Base-by-base conservation (phyloP, 306 rosid genomes). In the Sphenostylis stenocarpa region DNA sequence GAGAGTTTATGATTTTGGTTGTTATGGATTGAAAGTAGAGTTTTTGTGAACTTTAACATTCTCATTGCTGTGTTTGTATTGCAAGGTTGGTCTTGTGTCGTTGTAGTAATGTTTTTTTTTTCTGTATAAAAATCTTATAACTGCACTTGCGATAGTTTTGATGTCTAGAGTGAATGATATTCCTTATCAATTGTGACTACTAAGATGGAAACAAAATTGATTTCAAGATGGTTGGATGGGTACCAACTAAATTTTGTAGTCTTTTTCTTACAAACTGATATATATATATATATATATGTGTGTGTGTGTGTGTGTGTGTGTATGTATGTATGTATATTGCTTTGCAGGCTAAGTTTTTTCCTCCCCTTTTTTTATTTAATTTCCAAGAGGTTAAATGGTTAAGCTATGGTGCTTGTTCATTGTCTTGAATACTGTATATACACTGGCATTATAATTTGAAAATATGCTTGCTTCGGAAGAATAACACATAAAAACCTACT, bases 121-220 rank as follows among this genome's bases (percentile, higher is more conserved):
- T 26, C n/a, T 33, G 15, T 64, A 39, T 41, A 12, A 9, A 33
- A 21, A 43, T 57, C 16, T 53, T 53, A 26, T 41, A 71, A 72
- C 11, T 20, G 5, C n/a, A n/a, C 29, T 19, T 41, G 66, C 5
- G 2, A 3, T 60, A 20, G 41, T 60, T 58, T 29, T 5, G 19
- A 24, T 29, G 6, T 51, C 49, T 33, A 15, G 70, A 70, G 56
- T 38, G 34, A 55, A 38, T 36, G 56, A 61, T 67, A 72, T 84
- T 73, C 80, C 43, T 34, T 63, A 45, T 63, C 26, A 17, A 20
- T 11, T 20, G 23, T 56, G 71, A 19, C 56, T 34, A 38, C 33
- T 53, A 20, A 26, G 77, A 34, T 68, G 68, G 80, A 62, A 55
- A 9, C 34, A 36, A 72, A 65, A 66, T 63, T 73, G 24, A 43